A percentile compares a stretch with the other conserved stretches of the same genome.
These are phyloP conservation scores for Colletotrichum orchidophilum DNA, from an alignment of 2,329 filamentous ascomycete species.

Conservation along the genomic window DNA sequence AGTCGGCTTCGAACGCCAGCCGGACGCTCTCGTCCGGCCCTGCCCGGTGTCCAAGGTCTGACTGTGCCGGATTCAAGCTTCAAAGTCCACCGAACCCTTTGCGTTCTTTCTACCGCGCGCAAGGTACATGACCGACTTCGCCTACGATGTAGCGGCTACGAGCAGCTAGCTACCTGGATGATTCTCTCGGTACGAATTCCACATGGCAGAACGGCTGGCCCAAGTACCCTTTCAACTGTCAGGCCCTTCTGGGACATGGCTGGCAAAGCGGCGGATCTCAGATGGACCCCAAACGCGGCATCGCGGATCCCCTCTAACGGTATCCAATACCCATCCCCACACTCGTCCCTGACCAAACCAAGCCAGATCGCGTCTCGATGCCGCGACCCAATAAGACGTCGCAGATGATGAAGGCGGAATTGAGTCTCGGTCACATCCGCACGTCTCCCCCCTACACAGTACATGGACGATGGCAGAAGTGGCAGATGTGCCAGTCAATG, in stretches of 20 bases:
- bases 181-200: not conserved
- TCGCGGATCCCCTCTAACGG: conserved; percentile 18
- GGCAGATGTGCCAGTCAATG: not conserved
- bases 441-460: not conserved
- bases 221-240: not conserved
- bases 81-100: not conserved
- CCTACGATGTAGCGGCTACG: not conserved
- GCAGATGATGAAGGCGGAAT: not conserved
- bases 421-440: conserved; percentile 25
- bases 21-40: not conserved
- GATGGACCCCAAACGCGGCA: not conserved
- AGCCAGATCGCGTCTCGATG: not conserved
- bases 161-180: not conserved
- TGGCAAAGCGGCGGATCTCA: not conserved
- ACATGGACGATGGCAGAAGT: not conserved
- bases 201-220: not conserved
- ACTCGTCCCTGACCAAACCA: conserved; percentile 2
- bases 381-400: not conserved
- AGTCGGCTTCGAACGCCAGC: not conserved
- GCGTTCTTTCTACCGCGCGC: not conserved
- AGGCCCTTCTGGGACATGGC: conserved; percentile 7
- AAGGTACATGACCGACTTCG: not conserved
- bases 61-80: not conserved
- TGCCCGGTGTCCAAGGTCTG: not conserved
- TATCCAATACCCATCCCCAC: conserved; percentile 16